Evolutionary conservation across 129 eudicot genomes (phyloP), one percentile per base, ranked within the genome.

Genomic region (Artemisia argyi): DNA sequence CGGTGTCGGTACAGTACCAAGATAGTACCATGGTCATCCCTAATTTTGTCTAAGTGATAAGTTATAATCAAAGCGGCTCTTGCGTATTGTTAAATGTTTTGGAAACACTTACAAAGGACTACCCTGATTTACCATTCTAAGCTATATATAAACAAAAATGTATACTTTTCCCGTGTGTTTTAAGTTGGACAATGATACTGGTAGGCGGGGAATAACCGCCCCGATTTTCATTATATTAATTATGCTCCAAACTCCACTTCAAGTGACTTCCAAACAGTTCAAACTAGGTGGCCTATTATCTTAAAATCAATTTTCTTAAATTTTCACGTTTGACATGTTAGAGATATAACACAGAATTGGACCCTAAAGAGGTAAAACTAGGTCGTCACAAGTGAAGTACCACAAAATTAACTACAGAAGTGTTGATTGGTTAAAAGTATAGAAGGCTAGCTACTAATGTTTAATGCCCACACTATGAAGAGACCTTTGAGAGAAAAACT

Each of bases 401-500:
- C 53, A 59, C 58, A 5, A 44, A 60, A 76, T 58, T 68, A 76
- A 30, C 20, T 71, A 53, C 20, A 61, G 22, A 61, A 39, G 66
- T 52, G 71, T 62, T 47, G 24, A 51, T 53, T 69, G 52, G 49
- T 58, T 53, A 11, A 6, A 32, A 24, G 46, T 66, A 48, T 5
- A n/a, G 55, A 73, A 32, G 78, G 13, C n/a, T n/a, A n/a, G n/a
- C n/a, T 20, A 19, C 39, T 65, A 39, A 71, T 28, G 55, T 11
- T 32, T 61, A 17, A 61, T 61, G 16, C 32, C 8, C 18, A 30
- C 18, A 61, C n/a, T 22, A n/a, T 8, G 0, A 55, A 30, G 55
- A 63, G 26, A 65, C 73, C 66, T 22, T 39, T 13, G 70, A 66
- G 9, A 57, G 58, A 20, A 18, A 42, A 35, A 85, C 97, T 84